Evolutionary conservation across 257 asterid species (phyloP), one percentile per base, ranked within the genome.

Genomic region (Handroanthus guayacan): DNA sequence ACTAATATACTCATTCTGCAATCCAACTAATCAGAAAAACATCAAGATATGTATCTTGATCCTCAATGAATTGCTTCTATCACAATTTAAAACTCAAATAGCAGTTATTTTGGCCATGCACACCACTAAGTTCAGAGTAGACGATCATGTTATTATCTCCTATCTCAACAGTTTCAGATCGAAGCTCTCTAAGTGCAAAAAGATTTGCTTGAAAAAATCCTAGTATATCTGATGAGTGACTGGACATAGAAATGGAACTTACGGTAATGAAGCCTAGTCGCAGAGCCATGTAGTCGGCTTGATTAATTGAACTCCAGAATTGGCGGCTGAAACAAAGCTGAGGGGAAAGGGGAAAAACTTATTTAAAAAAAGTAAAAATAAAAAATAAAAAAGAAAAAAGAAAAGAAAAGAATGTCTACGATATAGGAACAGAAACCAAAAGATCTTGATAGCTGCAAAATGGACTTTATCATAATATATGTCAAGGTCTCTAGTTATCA

Each of bases 311-410:
- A 83, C 91, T 90, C 99, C 99, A 95, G 76, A 95, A 95, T 67
- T 95, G 99, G 75, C 98, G 99, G 84, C 93, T 86, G 92, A 95
- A 95, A 87, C 97, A 92, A 82, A 95, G 96, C 99, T 95, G 92
- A 77, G 63, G 66, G 79, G 20, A 64, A 51, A 74, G 17, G 6
- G 9, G 47, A 68, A 51, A 5, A 55, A 44, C n/a, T 67, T 55
- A 68, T 39, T 62, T 41, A 76, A 74, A 67, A 60, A n/a, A 43
- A 41, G 63, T 68, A 74, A n/a, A 50, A 45, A 72, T 43, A 16
- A 58, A 14, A 39, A 55, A 74, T 48, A n/a, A 60, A 66, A 0
- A 34, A 17, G 11, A 8, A 67, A 12, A 57, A 12, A 36, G 63
- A 51, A 62, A 62, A 62, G 25, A 11, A 4, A 64, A 38, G 66